Base-by-base conservation (phyloP, 2,329 filamentous ascomycete genomes). In the Trichoderma oligosporum region DNA sequence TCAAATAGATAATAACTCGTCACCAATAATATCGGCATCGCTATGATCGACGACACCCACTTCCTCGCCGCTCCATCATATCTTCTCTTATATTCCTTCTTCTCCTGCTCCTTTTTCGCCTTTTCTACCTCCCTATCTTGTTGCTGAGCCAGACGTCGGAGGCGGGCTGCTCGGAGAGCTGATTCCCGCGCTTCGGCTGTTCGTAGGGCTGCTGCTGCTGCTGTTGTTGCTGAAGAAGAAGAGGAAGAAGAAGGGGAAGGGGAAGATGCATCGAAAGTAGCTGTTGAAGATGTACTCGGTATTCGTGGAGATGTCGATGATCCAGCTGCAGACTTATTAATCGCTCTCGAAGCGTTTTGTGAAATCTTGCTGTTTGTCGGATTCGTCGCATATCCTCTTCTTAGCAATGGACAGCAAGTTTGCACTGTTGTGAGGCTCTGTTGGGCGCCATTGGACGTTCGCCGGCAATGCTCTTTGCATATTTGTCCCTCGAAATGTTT, bases 1-100 rank as follows among this genome's bases (percentile, higher is more conserved):
- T 82, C 74, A 66, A 78, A 83, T 2, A 84, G 65, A 51, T 74
- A 76, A 60, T 80, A 83, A 20, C 80, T 82, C 24, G 78, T 80
- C 48, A 84, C 80, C 12, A 83, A 60, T 4, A 82, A 63, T 29
- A 84, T 76, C 2, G 81, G 81, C 68, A 82, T 63, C 22, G 78
- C 79, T 55, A 83, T 74, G 62, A 84, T 78, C 7, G 74, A 60
- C 20, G 71, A 68, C 3, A 73, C 68, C 72, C 78, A 82, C 63
- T 73, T 76, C 58, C 77, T 66, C 55, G 74, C 72, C 27, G 76
- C 74, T 35, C 65, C 62, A 54, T 76, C 74, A 64, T 78, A 81
- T 38, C 74, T 71, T 60, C 65, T 64, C 62, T 74, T 68, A 61
- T 76, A 79, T 41, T 75, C 73, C 35, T 71, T 61, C 41, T 66